A percentile compares a stretch with the other conserved stretches of the same genome.
phyloP scores from a whole-genome alignment of 83 land plant genomes.

The Thuja plicata region DNA sequence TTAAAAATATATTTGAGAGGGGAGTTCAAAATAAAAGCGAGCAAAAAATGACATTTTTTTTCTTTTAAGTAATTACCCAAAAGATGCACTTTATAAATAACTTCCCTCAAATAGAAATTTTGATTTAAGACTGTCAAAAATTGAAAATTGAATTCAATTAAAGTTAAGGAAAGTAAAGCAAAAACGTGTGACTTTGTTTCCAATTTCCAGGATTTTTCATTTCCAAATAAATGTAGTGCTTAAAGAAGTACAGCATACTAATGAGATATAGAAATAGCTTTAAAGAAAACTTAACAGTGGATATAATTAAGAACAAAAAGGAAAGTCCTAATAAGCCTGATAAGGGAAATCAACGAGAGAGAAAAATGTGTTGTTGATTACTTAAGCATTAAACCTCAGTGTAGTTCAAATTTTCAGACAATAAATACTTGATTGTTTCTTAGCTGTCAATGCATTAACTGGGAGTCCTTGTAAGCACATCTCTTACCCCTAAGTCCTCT shows the following conservation, averaged over 20 bases:
- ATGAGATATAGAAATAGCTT: not conserved
- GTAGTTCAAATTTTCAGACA: not conserved
- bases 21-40: not conserved
- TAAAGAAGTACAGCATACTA: not conserved
- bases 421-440: not conserved
- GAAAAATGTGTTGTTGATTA: not conserved
- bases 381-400: not conserved
- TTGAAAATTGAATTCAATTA: not conserved
- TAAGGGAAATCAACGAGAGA: not conserved
- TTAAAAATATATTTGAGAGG: not conserved
- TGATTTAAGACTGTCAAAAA: not conserved
- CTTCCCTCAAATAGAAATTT: not conserved
- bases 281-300: not conserved
- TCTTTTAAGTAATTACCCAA: not conserved
- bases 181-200: too few relatives aligned
- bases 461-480: not conserved
- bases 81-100: too few relatives aligned
- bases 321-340: not conserved
- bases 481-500: not conserved
- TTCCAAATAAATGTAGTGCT: too few relatives aligned
- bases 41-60: too few relatives aligned
- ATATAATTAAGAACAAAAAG: not conserved
- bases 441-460: not conserved
- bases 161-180: not conserved
- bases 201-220: not conserved